Base-by-base conservation (phyloP, 768 basidiomycete species). In the Lactarius sanguifluus region DNA sequence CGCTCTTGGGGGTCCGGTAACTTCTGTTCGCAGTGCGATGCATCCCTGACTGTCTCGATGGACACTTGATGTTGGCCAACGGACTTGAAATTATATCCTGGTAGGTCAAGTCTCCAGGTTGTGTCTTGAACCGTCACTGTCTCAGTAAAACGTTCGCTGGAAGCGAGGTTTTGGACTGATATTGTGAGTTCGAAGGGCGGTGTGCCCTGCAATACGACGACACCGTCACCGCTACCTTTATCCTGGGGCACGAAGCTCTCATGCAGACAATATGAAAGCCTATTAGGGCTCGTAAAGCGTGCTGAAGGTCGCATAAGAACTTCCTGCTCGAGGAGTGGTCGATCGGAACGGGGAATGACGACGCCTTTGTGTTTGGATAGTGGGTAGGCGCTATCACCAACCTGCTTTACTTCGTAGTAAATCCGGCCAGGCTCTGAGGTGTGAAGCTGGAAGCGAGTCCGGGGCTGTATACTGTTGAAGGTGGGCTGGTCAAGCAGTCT, bases 371-470 rank as follows among this genome's bases (percentile, higher is more conserved):
- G 86, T 68, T 89, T 85, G 23, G 86, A 82, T 30, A 94, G 82
- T 13, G 91, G 91, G 75, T 96, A 96, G 8, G 91, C 87, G 0
- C 86, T 81, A 73, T 98, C 96, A 5, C 91, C 92, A 36, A 97
- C 85, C 73, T 91, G 90, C 70, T 92, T 88, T 68, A 98, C 89
- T 74, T 95, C 92, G 72, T 97, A 98, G 73, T 88, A 92, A 74
- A 94, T 88, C 57, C 87, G 83, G 7, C 94, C 94, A 15, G 92
- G 81, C 25, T 83, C 84, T 0, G 86, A 84, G 0, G 92, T 94
- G 64, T 87, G 90, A 23, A 95, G 79, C 68, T 93, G 90, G 79
- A 95, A 90, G 56, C 91, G 85, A 4, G 90, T 89, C 50, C 84
- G 83, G 12, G 86, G 81, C 70, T 93, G 91, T 47, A 94, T 92